phyloP scores from a whole-genome alignment of 1,284 basidiomycete genomes.

The Leccinum griseonigrum region DNA sequence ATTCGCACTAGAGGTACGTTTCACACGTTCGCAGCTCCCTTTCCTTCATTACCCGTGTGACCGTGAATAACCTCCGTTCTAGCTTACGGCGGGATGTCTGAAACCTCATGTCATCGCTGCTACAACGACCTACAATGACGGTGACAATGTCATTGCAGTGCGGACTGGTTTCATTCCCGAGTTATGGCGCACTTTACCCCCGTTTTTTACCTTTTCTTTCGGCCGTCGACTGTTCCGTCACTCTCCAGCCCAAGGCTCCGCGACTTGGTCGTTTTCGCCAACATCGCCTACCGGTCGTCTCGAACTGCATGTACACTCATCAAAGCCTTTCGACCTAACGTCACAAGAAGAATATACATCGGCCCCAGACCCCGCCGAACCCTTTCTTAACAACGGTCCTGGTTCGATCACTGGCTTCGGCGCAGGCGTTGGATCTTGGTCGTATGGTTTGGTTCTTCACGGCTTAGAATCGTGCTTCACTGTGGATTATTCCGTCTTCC shows the following conservation, averaged over 20 bases:
- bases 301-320: slow-evolving; percentile 31
- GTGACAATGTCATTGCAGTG: slow-evolving; percentile 28
- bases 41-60: slow-evolving; percentile 17
- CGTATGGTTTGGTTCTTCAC: slow-evolving; percentile 29
- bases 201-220: slow-evolving; percentile 31
- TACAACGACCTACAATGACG: slow-evolving; percentile 38
- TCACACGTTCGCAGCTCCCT: slow-evolving; percentile 20
- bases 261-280: slow-evolving; percentile 27
- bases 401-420: slow-evolving; percentile 32
- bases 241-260: slow-evolving; percentile 29
- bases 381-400: slow-evolving; percentile 30
- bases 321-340: slow-evolving; percentile 33
- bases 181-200: slow-evolving; percentile 28
- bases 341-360: slow-evolving; percentile 24
- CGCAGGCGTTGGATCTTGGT: slow-evolving; percentile 31
- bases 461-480: slow-evolving; percentile 31
- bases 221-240: slow-evolving; percentile 35
- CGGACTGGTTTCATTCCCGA: slow-evolving; percentile 27
- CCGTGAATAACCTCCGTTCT: slow-evolving; percentile 9
- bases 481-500: slow-evolving; percentile 32
- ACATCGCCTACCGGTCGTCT: slow-evolving; percentile 25
- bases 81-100: slow-evolving; percentile 33
- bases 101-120: slow-evolving; percentile 39
- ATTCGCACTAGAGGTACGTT: slow-evolving; percentile 46
- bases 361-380: slow-evolving; percentile 17